These are phyloP conservation scores for Paracoccidioides lutzii DNA, from an alignment of 2,329 filamentous ascomycete genomes.

Conservation along the genomic window DNA sequence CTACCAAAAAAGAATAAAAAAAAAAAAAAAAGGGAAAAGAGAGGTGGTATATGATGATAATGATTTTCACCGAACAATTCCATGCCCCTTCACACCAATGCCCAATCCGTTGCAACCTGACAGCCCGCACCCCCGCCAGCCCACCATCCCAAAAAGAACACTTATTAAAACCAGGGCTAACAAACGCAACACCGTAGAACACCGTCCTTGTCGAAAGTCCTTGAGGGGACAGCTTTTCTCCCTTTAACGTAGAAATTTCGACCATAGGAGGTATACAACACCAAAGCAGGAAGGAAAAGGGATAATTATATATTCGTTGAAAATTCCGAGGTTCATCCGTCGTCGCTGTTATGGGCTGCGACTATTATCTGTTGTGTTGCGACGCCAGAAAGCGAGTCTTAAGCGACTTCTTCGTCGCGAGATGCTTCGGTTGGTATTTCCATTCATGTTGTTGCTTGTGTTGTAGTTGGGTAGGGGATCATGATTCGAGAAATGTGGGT, in stretches of 20 bases:
- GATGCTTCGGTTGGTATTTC: constrained; percentile 8
- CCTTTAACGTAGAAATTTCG: not conserved
- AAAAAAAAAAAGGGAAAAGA: not conserved
- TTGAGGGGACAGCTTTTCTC: not conserved
- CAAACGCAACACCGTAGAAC: not conserved
- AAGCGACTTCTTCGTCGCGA: constrained; percentile 28
- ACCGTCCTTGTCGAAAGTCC: not conserved
- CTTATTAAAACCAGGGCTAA: no score
- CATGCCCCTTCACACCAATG: no score
- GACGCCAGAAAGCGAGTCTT: constrained; percentile 31
- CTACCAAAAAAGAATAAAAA: not conserved
- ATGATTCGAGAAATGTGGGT: constrained; percentile 1
- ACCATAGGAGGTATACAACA: no score
- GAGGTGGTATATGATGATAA: not conserved
- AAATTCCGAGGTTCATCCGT: constrained; percentile 2
- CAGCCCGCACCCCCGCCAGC: not conserved
- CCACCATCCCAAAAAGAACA: not conserved
- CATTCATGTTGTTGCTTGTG: not conserved
- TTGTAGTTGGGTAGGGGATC: not conserved
- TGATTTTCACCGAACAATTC: not conserved
- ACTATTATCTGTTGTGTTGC: constrained; percentile 11
- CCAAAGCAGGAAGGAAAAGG: no score
- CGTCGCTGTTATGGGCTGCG: not conserved
- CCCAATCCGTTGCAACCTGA: not conserved
- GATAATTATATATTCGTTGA: not conserved